Percentiles rank a stretch among this genome's conserved stretches.
Evolutionary conservation across 352 stramenopile genomes (phyloP).

Genomic region (Aphanomyces stellatus): DNA sequence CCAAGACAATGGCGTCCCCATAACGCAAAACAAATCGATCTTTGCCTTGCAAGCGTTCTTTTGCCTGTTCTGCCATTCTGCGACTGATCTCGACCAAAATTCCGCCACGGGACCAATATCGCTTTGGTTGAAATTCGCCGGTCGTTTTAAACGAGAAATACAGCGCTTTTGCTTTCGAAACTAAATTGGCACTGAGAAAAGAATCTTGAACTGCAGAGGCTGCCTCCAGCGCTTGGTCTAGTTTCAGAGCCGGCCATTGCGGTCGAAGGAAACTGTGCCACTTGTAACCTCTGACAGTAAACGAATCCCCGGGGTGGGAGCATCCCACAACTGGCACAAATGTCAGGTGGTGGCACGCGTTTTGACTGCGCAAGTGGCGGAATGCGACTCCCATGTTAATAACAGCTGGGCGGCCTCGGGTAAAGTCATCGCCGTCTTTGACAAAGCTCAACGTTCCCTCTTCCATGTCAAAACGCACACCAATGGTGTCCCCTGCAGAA

Average conservation of each 20-base stretch:
- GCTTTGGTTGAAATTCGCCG: background rate
- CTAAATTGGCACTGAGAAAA: background rate
- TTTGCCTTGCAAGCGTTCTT: background rate
- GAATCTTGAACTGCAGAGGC: background rate
- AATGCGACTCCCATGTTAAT: conserved; percentile 39
- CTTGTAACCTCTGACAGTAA: background rate
- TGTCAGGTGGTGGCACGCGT: background rate
- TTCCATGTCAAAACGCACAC: conserved; percentile 16
- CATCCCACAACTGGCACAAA: conserved; percentile 3
- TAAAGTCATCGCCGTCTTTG: conserved; percentile 20
- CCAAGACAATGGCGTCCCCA: conserved; percentile 1
- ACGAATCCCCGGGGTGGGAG: conserved; percentile 10
- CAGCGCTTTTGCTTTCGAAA: background rate
- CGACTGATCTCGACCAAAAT: background rate
- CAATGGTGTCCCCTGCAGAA: conserved; percentile 12
- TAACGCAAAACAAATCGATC: background rate
- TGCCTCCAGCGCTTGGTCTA: background rate
- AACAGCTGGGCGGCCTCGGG: conserved; percentile 20
- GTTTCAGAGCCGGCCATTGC: background rate
- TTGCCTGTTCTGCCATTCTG: background rate
- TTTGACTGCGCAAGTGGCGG: conserved; percentile 23
- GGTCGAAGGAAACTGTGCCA: background rate
- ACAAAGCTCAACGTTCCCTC: conserved; percentile 5
- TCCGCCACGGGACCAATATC: background rate
- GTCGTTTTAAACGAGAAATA: background rate